Conservation (phyloP, 1,284 basidiomycete genomes). For the Mycena sp. region DNA sequence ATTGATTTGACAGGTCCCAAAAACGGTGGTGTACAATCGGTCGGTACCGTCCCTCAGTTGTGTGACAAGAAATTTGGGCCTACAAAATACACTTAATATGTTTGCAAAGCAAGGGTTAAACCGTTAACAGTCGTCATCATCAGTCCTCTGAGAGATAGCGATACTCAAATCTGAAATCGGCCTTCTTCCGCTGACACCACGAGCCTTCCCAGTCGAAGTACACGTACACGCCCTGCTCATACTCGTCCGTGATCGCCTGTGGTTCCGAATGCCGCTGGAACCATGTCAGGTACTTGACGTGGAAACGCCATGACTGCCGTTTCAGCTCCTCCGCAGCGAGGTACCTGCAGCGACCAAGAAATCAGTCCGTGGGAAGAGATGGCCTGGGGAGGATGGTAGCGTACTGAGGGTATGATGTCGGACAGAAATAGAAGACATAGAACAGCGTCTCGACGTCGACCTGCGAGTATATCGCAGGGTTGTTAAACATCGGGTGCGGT, state of each 20-base stretch:
- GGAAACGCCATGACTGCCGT: conserved; percentile 98
- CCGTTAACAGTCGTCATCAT: conserved; percentile 25
- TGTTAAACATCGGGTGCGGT: conserved; percentile 86
- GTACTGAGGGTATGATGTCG: conserved; percentile 96
- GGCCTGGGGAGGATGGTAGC: conserved; percentile 47
- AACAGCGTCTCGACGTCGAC: conserved; percentile 98
- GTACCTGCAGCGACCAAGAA: conserved; percentile 63
- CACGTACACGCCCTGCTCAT: conserved; percentile 98
- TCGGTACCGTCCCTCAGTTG: no score
- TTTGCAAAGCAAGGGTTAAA: no score
- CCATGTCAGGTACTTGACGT: conserved; percentile 99
- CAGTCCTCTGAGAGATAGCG: conserved; percentile 90
- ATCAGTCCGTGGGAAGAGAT: no score
- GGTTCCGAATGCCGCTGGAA: conserved; percentile 99
- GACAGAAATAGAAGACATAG: conserved; percentile 99
- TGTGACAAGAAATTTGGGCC: no score
- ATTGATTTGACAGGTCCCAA: no score
- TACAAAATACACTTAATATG: no score
- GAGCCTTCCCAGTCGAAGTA: conserved; percentile 98
- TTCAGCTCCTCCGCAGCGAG: conserved; percentile 98
- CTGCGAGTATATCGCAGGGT: conserved; percentile 89
- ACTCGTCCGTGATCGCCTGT: conserved; percentile 98
- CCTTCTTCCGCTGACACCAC: conserved; percentile 99
- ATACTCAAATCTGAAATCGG: conserved; percentile 96
- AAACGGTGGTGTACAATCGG: no score